These are phyloP conservation scores for Phaeotremella fagi DNA, from an alignment of 768 basidiomycete genomes.

Conservation along the genomic window DNA sequence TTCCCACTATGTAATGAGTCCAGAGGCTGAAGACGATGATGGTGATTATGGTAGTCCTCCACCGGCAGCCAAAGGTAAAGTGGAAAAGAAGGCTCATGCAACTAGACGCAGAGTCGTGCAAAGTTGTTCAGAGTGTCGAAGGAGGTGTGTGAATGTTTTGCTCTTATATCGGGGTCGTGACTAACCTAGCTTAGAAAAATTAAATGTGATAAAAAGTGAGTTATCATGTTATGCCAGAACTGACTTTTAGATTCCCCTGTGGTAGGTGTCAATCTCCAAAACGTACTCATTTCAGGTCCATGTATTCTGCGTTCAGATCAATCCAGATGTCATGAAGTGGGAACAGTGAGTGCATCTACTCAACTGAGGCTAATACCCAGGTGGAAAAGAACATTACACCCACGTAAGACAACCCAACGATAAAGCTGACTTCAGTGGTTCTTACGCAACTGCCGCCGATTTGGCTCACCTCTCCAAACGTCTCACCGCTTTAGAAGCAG, in stretches of 20 bases:
- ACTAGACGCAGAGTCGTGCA: constrained; percentile 45
- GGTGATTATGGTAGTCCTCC: constrained; percentile 6
- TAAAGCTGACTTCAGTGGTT: constrained; percentile 13
- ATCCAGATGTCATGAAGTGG: constrained; percentile 44
- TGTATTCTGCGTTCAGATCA: constrained; percentile 44
- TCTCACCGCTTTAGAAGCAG: constrained; percentile 41
- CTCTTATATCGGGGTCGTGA: not conserved
- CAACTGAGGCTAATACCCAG: not conserved
- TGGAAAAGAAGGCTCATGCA: constrained; percentile 33
- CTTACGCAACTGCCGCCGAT: constrained; percentile 37
- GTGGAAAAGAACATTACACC: constrained; percentile 32
- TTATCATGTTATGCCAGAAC: no score
- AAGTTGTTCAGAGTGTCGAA: constrained; percentile 48
- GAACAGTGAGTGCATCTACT: constrained; percentile 26
- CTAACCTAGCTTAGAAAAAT: constrained; percentile 35
- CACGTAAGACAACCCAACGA: constrained; percentile 5
- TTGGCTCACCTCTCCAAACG: constrained; percentile 39
- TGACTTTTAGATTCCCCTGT: constrained; percentile 41
- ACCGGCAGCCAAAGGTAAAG: constrained; percentile 5
- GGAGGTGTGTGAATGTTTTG: constrained; percentile 6
- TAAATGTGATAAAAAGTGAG: constrained; percentile 48
- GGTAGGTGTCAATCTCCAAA: constrained; percentile 13
- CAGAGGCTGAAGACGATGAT: constrained; percentile 10
- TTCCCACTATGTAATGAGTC: not conserved
- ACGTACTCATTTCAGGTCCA: constrained; percentile 19